Conservation (phyloP, 2,329 filamentous ascomycete genomes). For the Colletotrichum navitas region DNA sequence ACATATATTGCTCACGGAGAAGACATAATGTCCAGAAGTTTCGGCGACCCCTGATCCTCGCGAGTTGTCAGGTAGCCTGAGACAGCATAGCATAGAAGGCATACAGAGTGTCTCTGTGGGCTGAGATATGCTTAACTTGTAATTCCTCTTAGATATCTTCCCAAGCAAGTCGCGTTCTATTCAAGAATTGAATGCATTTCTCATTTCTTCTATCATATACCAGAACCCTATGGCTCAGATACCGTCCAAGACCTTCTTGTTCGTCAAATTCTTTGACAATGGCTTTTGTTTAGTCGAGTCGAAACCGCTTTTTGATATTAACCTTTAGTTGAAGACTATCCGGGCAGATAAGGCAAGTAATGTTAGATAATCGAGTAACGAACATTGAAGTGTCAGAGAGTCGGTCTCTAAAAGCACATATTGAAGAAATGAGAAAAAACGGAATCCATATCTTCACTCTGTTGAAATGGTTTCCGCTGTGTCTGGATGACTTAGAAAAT, state of each 20-base stretch:
- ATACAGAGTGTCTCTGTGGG: neutral
- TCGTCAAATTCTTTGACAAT: neutral
- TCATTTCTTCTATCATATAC: neutral
- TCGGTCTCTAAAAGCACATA: too few species aligned
- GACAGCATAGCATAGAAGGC: neutral
- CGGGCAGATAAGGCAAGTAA: neutral
- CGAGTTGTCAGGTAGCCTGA: neutral
- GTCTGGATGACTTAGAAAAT: too few species aligned
- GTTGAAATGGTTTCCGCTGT: too few species aligned
- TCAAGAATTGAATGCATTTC: neutral
- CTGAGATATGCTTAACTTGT: neutral
- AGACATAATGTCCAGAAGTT: neutral
- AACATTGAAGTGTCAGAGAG: neutral
- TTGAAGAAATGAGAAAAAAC: too few species aligned
- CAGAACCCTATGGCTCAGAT: neutral
- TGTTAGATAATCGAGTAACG: neutral
- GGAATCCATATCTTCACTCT: too few species aligned
- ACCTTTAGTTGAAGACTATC: rapidly evolving
- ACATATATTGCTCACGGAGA: neutral
- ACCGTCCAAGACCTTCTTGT: neutral
- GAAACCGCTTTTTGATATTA: neutral
- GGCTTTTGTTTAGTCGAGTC: neutral
- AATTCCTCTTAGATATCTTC: neutral
- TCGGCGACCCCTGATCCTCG: neutral
- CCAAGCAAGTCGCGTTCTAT: too few species aligned